phyloP scores from a whole-genome alignment of 2,329 filamentous ascomycete genomes.

The Cladophialophora carrionii region DNA sequence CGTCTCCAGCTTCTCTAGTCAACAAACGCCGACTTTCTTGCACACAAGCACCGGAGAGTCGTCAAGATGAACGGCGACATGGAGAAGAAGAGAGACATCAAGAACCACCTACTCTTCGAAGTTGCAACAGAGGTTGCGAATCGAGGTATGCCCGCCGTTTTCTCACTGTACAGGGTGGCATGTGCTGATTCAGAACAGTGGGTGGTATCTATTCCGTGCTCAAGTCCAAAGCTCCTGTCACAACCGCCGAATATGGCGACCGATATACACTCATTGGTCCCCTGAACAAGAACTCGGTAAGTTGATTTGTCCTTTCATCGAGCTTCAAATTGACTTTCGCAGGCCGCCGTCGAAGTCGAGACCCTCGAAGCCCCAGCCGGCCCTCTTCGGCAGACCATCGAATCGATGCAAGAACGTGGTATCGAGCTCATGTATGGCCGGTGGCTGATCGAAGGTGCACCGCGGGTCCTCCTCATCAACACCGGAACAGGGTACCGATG shows the following conservation, averaged over 20 bases:
- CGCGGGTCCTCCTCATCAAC: conserved; percentile 89
- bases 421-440: conserved; percentile 89
- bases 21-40: conserved; percentile 1
- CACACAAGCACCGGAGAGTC: conserved; percentile 3
- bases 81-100: conserved; percentile 69
- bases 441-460: conserved; percentile 97
- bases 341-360: conserved; percentile 98
- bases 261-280: conserved; percentile 94
- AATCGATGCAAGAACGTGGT: conserved; percentile 89
- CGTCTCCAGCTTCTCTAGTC: conserved; percentile 11
- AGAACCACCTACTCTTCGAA: conserved; percentile 95
- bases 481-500: conserved; percentile 90
- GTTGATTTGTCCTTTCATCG: not conserved
- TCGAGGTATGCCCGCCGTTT: conserved; percentile 64
- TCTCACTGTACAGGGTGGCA: conserved; percentile 27
- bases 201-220: conserved; percentile 99
- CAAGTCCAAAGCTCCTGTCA: conserved; percentile 98
- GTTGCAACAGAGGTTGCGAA: conserved; percentile 96
- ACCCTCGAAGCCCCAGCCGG: conserved; percentile 81
- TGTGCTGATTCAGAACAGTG: conserved; percentile 58
- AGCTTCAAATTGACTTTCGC: conserved; percentile 32
- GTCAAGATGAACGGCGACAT: conserved; percentile 38
- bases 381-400: conserved; percentile 78
- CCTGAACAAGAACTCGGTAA: conserved; percentile 84
- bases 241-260: conserved; percentile 97